Conservation (phyloP, 148 eudicot genomes). For the Rhododendron mucronatum region DNA sequence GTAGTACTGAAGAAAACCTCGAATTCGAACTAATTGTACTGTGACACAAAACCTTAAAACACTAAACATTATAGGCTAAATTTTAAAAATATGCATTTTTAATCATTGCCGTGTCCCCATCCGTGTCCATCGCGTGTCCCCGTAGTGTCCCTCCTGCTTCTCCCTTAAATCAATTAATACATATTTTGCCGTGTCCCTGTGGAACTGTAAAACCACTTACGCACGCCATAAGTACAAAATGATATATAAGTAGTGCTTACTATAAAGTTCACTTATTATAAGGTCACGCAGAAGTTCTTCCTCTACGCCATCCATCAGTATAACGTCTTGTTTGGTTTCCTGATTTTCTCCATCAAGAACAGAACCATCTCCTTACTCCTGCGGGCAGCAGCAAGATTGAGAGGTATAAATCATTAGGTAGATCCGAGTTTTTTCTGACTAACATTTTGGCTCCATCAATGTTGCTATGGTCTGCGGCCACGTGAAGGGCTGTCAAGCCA, state of each 20-base stretch:
- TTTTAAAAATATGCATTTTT: too few species aligned
- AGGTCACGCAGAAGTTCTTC: background rate
- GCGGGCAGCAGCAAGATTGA: background rate
- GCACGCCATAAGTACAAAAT: background rate
- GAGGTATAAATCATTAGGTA: background rate
- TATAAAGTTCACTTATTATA: background rate
- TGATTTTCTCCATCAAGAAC: background rate
- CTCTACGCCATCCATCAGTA: background rate
- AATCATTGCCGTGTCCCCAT: too few species aligned
- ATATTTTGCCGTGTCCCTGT: too few species aligned
- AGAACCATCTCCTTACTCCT: background rate
- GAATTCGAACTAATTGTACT: too few species aligned
- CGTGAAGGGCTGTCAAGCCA: background rate
- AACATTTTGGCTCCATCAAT: constrained; percentile 6
- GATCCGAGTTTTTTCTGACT: background rate
- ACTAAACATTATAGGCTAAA: too few species aligned
- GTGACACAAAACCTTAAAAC: too few species aligned
- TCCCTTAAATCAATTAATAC: too few species aligned
- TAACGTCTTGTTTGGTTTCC: background rate
- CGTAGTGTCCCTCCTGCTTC: too few species aligned
- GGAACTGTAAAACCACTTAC: too few species aligned
- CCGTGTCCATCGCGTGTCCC: too few species aligned
- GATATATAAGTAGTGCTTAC: background rate
- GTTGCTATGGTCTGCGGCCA: background rate
- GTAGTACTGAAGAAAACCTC: too few species aligned